Evolutionary conservation across 1,284 basidiomycete species (phyloP).

Genomic region (Cutaneotrichosporon cyanovorans): DNA sequence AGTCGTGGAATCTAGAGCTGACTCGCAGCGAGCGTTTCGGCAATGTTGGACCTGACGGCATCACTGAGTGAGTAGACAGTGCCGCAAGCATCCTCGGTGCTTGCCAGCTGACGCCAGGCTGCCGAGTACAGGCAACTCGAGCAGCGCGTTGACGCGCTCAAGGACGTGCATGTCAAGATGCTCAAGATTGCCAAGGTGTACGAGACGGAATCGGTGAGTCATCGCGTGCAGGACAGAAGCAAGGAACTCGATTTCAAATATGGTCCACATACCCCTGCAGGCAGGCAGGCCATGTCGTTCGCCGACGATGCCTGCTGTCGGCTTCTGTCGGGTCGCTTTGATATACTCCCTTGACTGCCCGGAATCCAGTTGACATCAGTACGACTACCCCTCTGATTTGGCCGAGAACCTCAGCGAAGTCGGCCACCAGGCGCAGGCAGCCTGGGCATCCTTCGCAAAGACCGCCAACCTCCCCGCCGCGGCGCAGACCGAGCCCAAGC

Average conservation of each 20-base stretch:
- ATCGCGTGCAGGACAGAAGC: not conserved
- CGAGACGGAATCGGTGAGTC: slow-evolving; percentile 56
- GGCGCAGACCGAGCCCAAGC: slow-evolving; percentile 49
- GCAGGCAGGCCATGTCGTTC: not conserved
- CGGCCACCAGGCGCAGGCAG: slow-evolving; percentile 62
- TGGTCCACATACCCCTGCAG: not conserved
- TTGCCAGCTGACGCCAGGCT: slow-evolving; percentile 25
- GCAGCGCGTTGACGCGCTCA: slow-evolving; percentile 84
- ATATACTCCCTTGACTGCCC: not conserved
- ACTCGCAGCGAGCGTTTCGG: slow-evolving; percentile 67
- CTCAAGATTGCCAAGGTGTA: slow-evolving; percentile 82
- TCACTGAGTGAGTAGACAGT: slow-evolving; percentile 85
- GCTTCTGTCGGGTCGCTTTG: not conserved
- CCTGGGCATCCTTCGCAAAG: slow-evolving; percentile 81
- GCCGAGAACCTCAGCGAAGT: slow-evolving; percentile 51
- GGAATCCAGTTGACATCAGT: slow-evolving; percentile 46
- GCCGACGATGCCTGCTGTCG: not conserved
- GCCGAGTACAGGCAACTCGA: slow-evolving; percentile 95
- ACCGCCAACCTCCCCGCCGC: slow-evolving; percentile 78
- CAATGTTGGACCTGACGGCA: slow-evolving; percentile 79
- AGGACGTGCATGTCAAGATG: slow-evolving; percentile 66
- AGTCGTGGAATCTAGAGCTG: not conserved
- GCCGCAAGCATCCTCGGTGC: too few species aligned
- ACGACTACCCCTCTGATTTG: slow-evolving; percentile 66
- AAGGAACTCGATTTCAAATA: too few species aligned